A percentile compares a stretch with the other conserved stretches of the same genome.
phyloP scores from a whole-genome alignment of 164 flowering plant genomes.

The Tinospora cordifolia region DNA sequence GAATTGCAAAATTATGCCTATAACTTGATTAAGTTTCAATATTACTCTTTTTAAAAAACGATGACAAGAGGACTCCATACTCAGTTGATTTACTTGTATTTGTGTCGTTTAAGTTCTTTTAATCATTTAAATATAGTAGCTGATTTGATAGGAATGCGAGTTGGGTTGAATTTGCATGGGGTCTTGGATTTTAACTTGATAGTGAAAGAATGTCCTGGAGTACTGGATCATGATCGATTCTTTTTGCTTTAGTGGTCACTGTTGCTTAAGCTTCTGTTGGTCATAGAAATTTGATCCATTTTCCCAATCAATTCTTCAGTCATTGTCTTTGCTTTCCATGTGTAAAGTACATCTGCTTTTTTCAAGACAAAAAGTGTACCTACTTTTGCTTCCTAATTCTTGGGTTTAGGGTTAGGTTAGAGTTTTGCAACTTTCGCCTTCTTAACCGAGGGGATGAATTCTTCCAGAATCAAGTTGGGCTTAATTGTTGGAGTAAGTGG shows the following conservation, averaged over 20 bases:
- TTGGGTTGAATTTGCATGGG: no score
- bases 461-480: not conserved
- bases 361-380: not conserved
- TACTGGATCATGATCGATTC: not conserved
- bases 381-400: not conserved
- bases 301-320: not conserved
- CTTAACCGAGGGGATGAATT: no score
- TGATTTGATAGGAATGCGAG: no score
- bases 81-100: no score
- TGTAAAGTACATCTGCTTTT: not conserved
- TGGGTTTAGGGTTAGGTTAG: not conserved
- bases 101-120: no score
- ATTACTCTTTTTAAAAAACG: no score
- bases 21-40: no score
- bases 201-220: not conserved
- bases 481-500: not conserved
- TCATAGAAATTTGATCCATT: not conserved
- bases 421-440: not conserved
- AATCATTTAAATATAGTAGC: no score
- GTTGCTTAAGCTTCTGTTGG: not conserved
- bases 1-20: no score
- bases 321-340: not conserved
- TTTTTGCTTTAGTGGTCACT: not conserved
- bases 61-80: no score
- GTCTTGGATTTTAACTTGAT: no score